A percentile compares a stretch with the other conserved stretches of the same genome.
These are phyloP conservation scores for Fistulifera solaris DNA, from an alignment of 108 stramenopile species.

Conservation along the genomic window DNA sequence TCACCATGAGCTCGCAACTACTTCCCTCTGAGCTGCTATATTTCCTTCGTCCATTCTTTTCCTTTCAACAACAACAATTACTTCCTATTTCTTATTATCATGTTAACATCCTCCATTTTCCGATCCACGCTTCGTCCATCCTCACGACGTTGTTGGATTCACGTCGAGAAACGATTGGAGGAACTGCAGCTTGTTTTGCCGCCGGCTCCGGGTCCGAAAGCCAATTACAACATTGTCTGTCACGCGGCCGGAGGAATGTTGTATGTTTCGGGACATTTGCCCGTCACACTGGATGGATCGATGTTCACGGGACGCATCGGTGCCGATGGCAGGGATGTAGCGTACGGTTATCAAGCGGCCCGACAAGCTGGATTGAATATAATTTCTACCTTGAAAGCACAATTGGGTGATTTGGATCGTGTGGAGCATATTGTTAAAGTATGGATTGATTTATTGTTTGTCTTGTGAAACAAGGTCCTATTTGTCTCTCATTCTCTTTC, in stretches of 20 bases:
- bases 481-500: not conserved
- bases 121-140: not conserved
- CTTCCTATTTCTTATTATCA: no score
- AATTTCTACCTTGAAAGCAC: conserved; percentile 64
- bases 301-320: conserved; percentile 77
- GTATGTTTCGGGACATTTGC: conserved; percentile 81
- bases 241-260: conserved; percentile 51
- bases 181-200: conserved; percentile 71
- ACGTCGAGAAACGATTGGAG: conserved; percentile 65
- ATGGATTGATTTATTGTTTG: conserved; percentile 4
- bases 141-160: conserved; percentile 21
- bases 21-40: no score
- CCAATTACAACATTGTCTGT: conserved; percentile 79
- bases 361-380: conserved; percentile 77
- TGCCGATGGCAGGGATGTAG: conserved; percentile 20
- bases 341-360: conserved; percentile 86
- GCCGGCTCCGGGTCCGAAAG: conserved; percentile 62
- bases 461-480: not conserved
- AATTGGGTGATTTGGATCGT: conserved; percentile 76
- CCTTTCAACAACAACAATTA: no score
- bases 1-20: no score
- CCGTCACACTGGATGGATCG: conserved; percentile 57
- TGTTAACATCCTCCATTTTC: no score
- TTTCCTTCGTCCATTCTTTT: no score
- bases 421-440: conserved; percentile 80